Evolutionary conservation across 1,139 yeast genomes (phyloP).

Genomic region (Arxiozyma heterogenica): DNA sequence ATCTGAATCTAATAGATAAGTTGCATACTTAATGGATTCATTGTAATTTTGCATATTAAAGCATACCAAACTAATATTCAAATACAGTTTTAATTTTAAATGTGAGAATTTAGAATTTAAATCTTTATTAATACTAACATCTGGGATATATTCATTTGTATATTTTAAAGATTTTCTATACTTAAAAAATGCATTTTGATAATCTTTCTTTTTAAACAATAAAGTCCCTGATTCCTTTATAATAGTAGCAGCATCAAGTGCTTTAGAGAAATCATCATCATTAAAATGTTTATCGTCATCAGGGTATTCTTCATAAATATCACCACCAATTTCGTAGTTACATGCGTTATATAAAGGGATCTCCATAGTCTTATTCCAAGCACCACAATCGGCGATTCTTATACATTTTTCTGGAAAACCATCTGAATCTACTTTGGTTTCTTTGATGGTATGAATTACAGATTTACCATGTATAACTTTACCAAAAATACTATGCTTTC

Average conservation of each 20-base stretch:
- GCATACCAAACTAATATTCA: conserved; percentile 49
- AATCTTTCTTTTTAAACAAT: conserved; percentile 46
- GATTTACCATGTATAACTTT: conserved; percentile 56
- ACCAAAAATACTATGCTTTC: conserved; percentile 75
- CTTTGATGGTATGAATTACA: conserved; percentile 57
- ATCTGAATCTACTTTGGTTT: conserved; percentile 38
- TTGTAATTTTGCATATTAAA: conserved; percentile 41
- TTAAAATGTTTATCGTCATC: conserved; percentile 56
- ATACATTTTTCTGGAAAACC: conserved; percentile 41
- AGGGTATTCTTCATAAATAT: conserved; percentile 65
- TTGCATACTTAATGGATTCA: conserved; percentile 44
- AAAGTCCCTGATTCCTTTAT: conserved; percentile 62
- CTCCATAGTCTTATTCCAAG: conserved; percentile 44
- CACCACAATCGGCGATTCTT: conserved; percentile 54
- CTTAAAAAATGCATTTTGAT: conserved; percentile 46
- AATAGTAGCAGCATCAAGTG: conserved; percentile 41
- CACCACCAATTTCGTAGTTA: conserved; percentile 54
- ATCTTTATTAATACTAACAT: conserved; percentile 52
- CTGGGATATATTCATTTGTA: conserved; percentile 64
- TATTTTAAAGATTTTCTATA: conserved; percentile 57
- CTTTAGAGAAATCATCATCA: conserved; percentile 46
- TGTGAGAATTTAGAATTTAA: conserved; percentile 42
- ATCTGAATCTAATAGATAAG: conserved; percentile 47
- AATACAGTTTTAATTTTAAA: conserved; percentile 51
- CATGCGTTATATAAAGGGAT: conserved; percentile 57